Conservation (phyloP, 2,329 filamentous ascomycete species). For the Davidsoniella australis region DNA sequence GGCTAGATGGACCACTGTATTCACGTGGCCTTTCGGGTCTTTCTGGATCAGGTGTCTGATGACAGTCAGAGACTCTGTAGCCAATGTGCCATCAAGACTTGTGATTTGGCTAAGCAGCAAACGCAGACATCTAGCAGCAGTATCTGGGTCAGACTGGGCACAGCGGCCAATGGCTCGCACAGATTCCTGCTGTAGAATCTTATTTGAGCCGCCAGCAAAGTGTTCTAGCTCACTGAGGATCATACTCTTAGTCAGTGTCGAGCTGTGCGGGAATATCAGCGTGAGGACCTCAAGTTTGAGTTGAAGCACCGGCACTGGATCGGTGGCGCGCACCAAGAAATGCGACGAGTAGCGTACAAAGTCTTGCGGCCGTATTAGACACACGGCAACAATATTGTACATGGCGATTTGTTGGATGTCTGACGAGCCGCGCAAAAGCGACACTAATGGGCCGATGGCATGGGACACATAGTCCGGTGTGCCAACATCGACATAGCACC, state of each 20-base stretch:
- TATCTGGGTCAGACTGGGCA: slow-evolving; percentile 57
- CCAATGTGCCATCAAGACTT: slow-evolving; percentile 70
- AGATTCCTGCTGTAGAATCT: slow-evolving; percentile 67
- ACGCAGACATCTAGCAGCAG: slow-evolving; percentile 62
- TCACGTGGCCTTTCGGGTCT: slow-evolving; percentile 60
- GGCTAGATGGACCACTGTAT: slow-evolving; percentile 75
- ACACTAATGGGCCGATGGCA: slow-evolving; percentile 69
- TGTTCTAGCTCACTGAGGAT: slow-evolving; percentile 88
- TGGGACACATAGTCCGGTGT: slow-evolving; percentile 57
- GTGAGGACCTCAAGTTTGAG: slow-evolving; percentile 85
- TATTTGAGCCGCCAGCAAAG: slow-evolving; percentile 56
- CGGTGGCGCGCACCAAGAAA: slow-evolving; percentile 69
- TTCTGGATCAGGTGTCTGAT: slow-evolving; percentile 92
- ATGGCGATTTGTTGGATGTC: slow-evolving; percentile 83
- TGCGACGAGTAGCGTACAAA: slow-evolving; percentile 81
- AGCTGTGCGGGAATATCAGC: slow-evolving; percentile 73
- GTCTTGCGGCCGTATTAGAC: slow-evolving; percentile 53
- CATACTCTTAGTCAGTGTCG: slow-evolving; percentile 59
- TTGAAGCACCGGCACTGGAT: slow-evolving; percentile 68
- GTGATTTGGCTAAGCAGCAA: slow-evolving; percentile 77
- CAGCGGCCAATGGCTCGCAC: slow-evolving; percentile 88
- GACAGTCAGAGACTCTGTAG: slow-evolving; percentile 84
- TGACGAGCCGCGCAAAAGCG: slow-evolving; percentile 64
- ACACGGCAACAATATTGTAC: slow-evolving; percentile 91
- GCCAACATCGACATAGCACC: slow-evolving; percentile 72